Base-by-base conservation (phyloP, 768 basidiomycete species). In the Phanerochaete sordida region DNA sequence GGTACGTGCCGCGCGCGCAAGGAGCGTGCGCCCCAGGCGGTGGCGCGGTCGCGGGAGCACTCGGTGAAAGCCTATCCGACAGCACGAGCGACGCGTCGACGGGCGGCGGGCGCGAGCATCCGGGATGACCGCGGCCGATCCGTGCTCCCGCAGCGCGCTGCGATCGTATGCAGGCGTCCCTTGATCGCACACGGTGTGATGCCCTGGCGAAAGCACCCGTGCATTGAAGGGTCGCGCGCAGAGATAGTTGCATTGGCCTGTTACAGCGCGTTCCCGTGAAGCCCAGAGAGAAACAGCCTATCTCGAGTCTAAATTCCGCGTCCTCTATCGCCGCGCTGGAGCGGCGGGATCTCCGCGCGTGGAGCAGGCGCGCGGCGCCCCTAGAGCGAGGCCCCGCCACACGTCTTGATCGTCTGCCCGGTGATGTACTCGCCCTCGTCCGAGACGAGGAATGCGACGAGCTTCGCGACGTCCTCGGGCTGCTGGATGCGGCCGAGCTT, bases 401-500 rank as follows among this genome's bases (percentile, higher is more conserved):
- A 72, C 1, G 69, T 72, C 69, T 70, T 70, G 61, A 72, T 66
- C 8, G 70, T 72, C 68, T 69, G 66, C 45, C 73, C 73, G 21
- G 73, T 73, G 61, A 74, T 70, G 57, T 71, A 74, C 58, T 68
- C 64, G 46, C 66, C 68, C 51, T 73, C 67, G 27, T 71, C 70
- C 3, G 73, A 74, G 30, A 65, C 72, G 26, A 73, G 61, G 65
- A 70, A 74, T 2, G 72, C 70, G 12, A 74, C 73, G 19, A 74
- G 67, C 45, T 66, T 69, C 31, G 72, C 73, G 59, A 74, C 69
- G 60, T 74, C 72, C 58, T 74, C 72, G 2, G 73, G 73, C 58
- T 68, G 55, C 35, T 72, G 72, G 39, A 69, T 69, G 30, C 70
- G 67, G 5, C 69, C 68, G 27, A 72, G 70, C 64, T 65, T 64